phyloP scores from a whole-genome alignment of 78 protist species.

The Mastigamoeba balamuthi region DNA sequence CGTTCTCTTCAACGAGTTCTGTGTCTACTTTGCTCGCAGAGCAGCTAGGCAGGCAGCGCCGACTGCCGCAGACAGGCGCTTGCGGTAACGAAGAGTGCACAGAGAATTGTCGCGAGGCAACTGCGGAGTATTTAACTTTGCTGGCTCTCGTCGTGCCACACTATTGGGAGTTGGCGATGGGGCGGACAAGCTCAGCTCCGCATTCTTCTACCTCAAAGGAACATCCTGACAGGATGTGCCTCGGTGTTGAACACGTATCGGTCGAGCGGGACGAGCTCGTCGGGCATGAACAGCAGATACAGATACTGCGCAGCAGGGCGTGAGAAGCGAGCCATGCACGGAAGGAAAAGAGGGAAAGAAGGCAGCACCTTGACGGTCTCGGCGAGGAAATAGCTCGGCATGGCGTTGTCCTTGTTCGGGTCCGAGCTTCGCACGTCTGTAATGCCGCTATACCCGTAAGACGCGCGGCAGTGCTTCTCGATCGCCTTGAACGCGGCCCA shows the following conservation, averaged over 20 bases:
- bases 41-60: too few species aligned
- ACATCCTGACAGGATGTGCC: constrained; percentile 74
- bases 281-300: constrained; percentile 51
- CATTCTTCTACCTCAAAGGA: too few species aligned
- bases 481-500: constrained; percentile 68
- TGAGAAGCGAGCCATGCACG: not conserved
- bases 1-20: not conserved
- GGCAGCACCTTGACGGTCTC: constrained; percentile 68
- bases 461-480: constrained; percentile 23
- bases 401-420: constrained; percentile 1
- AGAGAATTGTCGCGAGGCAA: too few species aligned
- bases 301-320: constrained; percentile 48
- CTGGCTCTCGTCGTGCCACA: too few species aligned
- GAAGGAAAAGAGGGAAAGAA: not conserved
- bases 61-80: too few species aligned
- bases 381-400: constrained; percentile 75
- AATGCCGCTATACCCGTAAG: constrained; percentile 51
- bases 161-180: too few species aligned
- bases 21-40: too few species aligned
- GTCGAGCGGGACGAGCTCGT: constrained; percentile 45
- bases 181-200: too few species aligned
- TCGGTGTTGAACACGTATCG: constrained; percentile 91
- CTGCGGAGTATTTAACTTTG: too few species aligned
- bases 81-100: too few species aligned
- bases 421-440: constrained; percentile 7